phyloP scores from a whole-genome alignment of 495 filamentous ascomycete genomes.

The Xylaria venustula region DNA sequence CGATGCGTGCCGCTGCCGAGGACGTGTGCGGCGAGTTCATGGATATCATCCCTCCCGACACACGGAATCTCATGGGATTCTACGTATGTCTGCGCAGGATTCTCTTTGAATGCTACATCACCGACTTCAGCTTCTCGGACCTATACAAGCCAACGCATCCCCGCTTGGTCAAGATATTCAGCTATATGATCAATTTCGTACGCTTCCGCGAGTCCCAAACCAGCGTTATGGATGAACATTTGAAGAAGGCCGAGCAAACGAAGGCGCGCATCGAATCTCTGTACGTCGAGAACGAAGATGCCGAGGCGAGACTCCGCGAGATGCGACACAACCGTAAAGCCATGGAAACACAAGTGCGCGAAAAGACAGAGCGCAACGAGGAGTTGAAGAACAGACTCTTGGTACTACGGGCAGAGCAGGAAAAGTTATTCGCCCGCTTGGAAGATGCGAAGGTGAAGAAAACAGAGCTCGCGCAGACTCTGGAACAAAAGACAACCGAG shows the following conservation, averaged over 20 bases:
- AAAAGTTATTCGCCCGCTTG: constrained; percentile 72
- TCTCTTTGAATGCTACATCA: constrained; percentile 83
- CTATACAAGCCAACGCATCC: constrained; percentile 84
- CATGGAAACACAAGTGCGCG: constrained; percentile 73
- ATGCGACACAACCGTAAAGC: constrained; percentile 73
- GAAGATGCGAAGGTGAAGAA: constrained; percentile 75
- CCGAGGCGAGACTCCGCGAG: constrained; percentile 74
- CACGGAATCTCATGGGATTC: constrained; percentile 90
- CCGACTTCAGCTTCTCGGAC: constrained; percentile 90
- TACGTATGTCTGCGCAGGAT: constrained; percentile 75
- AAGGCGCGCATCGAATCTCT: constrained; percentile 86
- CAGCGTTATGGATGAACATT: constrained; percentile 81
- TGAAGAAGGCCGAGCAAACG: constrained; percentile 81
- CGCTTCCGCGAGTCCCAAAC: constrained; percentile 92
- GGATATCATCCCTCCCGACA: constrained; percentile 80
- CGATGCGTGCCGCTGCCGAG: constrained; percentile 85
- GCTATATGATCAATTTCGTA: constrained; percentile 97
- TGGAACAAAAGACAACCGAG: constrained; percentile 78
- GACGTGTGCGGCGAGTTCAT: constrained; percentile 77
- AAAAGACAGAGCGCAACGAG: constrained; percentile 79
- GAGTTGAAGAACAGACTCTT: constrained; percentile 77
- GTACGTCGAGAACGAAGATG: constrained; percentile 79
- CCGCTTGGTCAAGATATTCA: constrained; percentile 86
- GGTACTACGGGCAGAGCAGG: constrained; percentile 73
- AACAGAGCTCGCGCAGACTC: constrained; percentile 60